These are phyloP conservation scores for Rossbeevera mucosa DNA, from an alignment of 768 basidiomycete genomes.

Conservation along the genomic window DNA sequence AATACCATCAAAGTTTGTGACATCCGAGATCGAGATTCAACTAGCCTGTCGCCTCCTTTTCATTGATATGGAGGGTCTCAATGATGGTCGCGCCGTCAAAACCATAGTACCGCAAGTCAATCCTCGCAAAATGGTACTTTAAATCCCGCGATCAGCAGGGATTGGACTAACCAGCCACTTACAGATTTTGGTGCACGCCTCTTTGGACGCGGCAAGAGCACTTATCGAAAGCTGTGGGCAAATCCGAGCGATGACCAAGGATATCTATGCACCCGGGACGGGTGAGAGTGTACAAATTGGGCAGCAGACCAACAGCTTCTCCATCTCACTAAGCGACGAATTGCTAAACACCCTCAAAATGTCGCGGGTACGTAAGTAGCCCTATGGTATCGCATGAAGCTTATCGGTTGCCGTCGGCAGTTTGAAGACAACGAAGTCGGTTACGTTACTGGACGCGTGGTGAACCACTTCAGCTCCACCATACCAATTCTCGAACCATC, in stretches of 20 bases:
- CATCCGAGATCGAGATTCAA: slow-evolving; percentile 70
- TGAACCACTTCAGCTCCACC: slow-evolving; percentile 78
- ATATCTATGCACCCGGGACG: slow-evolving; percentile 74
- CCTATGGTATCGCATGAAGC: neutral
- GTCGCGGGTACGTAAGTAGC: slow-evolving; percentile 64
- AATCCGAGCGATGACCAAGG: slow-evolving; percentile 87
- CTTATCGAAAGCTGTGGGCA: slow-evolving; percentile 79
- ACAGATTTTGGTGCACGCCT: slow-evolving; percentile 87
- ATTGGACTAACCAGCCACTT: neutral
- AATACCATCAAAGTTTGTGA: slow-evolving; percentile 87
- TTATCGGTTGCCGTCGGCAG: slow-evolving; percentile 36
- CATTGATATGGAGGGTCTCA: slow-evolving; percentile 94
- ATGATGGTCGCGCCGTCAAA: slow-evolving; percentile 95
- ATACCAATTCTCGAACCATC: slow-evolving; percentile 84
- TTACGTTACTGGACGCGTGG: slow-evolving; percentile 84
- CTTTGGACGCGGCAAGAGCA: slow-evolving; percentile 57
- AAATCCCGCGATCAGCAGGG: neutral
- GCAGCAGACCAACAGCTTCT: slow-evolving; percentile 92
- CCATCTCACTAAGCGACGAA: slow-evolving; percentile 89
- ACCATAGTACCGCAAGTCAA: slow-evolving; percentile 96
- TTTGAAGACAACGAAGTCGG: slow-evolving; percentile 98
- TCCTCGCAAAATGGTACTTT: slow-evolving; percentile 84
- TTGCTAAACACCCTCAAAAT: slow-evolving; percentile 74
- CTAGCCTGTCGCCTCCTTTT: slow-evolving; percentile 84
- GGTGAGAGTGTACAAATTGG: slow-evolving; percentile 88